Conservation (phyloP, 23 red algal species). For the Chondrus crispus region DNA sequence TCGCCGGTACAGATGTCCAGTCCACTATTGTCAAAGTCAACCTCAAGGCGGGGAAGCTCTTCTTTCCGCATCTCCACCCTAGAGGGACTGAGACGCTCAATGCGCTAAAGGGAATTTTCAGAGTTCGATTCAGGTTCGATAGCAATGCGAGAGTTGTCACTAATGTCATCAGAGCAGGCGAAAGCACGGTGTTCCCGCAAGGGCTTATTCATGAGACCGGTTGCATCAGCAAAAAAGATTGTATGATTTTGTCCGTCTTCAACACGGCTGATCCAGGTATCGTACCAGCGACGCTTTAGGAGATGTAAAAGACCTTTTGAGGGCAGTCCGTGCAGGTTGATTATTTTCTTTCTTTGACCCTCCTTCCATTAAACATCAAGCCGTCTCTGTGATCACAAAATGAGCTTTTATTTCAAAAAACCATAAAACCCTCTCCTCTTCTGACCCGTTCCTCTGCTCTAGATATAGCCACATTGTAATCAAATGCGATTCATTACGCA, state of each 20-base stretch:
- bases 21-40: constrained; percentile 32
- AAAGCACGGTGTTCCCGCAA: constrained; percentile 65
- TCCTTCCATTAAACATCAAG: too few relatives aligned
- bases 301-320: too few relatives aligned
- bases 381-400: too few relatives aligned
- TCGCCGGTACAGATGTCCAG: constrained; percentile 48
- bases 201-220: constrained; percentile 41
- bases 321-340: too few relatives aligned
- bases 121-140: constrained; percentile 50
- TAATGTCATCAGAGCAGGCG: constrained; percentile 31
- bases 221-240: constrained; percentile 39
- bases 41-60: constrained; percentile 15
- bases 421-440: too few relatives aligned
- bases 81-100: constrained; percentile 39
- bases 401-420: too few relatives aligned
- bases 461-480: too few relatives aligned
- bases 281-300: constrained; percentile 38
- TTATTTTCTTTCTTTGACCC: too few relatives aligned
- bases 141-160: constrained; percentile 10
- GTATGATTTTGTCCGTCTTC: constrained; percentile 48
- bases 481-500: too few relatives aligned
- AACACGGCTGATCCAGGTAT: constrained; percentile 65
- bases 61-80: constrained; percentile 66
- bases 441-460: too few relatives aligned
- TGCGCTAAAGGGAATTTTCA: constrained; percentile 29